These are phyloP conservation scores for Taphrina populina DNA, from an alignment of 1,139 yeast genomes.

Conservation along the genomic window DNA sequence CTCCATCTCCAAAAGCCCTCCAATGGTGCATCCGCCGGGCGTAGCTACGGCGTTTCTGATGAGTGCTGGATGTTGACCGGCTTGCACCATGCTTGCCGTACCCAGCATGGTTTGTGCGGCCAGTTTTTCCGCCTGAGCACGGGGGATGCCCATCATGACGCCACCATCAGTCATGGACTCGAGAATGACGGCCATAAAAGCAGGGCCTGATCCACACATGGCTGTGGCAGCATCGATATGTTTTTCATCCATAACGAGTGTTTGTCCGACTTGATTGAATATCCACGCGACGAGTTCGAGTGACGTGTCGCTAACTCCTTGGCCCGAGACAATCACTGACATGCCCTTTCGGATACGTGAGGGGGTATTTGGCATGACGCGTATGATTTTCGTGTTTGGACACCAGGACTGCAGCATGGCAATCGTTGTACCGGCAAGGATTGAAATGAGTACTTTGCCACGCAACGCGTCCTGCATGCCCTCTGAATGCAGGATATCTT, in stretches of 20 bases:
- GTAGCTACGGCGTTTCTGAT: conserved; percentile 88
- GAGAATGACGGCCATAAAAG: conserved; percentile 83
- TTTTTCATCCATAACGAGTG: conserved; percentile 55
- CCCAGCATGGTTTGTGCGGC: conserved; percentile 95
- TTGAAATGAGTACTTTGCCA: conserved; percentile 69
- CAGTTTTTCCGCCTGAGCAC: conserved; percentile 74
- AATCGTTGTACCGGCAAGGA: conserved; percentile 91
- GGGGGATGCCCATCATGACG: conserved; percentile 89
- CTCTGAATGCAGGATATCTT: conserved; percentile 51
- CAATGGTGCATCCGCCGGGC: conserved; percentile 98
- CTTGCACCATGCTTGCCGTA: conserved; percentile 83
- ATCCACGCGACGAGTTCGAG: conserved; percentile 68
- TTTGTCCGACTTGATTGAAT: conserved; percentile 58
- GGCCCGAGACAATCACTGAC: conserved; percentile 69
- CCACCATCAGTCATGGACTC: conserved; percentile 95
- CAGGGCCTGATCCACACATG: conserved; percentile 95
- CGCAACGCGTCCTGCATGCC: conserved; percentile 47
- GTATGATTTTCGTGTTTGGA: conserved; percentile 54
- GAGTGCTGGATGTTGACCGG: conserved; percentile 72
- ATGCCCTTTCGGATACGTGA: conserved; percentile 85
- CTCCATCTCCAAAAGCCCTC: conserved; percentile 90
- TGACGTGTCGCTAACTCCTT: conserved; percentile 49
- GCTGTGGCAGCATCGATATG: conserved; percentile 97
- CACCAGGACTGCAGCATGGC: conserved; percentile 53
- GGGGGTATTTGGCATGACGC: conserved; percentile 98